phyloP scores from a whole-genome alignment of 805 yeast species.

The Ogataea naganishii region DNA sequence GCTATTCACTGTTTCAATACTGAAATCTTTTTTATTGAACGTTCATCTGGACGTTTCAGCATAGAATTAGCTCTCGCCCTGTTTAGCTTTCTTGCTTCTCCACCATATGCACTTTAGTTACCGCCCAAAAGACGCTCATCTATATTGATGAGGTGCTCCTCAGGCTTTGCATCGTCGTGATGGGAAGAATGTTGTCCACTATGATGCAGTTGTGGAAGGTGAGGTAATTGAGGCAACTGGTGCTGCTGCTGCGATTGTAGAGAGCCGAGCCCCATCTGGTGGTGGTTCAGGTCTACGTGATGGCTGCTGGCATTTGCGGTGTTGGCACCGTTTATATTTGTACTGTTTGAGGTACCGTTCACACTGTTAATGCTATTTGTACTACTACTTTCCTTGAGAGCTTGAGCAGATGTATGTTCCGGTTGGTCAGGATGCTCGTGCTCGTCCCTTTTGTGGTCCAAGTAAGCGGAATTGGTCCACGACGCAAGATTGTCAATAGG shows the following conservation, averaged over 20 bases:
- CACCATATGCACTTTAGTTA: conserved; percentile 4
- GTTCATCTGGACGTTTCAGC: too few species aligned
- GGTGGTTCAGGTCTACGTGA: conserved; percentile 4
- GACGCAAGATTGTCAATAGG: too few species aligned
- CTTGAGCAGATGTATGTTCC: conserved; percentile 19
- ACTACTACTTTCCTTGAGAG: conserved; percentile 11
- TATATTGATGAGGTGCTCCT: conserved; percentile 17
- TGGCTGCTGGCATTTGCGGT: conserved; percentile 5
- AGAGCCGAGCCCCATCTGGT: too few species aligned
- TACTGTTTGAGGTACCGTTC: conserved; percentile 4
- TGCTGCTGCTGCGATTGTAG: too few species aligned
- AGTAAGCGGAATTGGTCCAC: too few species aligned
- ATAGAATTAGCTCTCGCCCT: too few species aligned
- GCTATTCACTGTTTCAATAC: too few species aligned
- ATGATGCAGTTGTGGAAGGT: conserved; percentile 1
- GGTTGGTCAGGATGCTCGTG: conserved; percentile 17
- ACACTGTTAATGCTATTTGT: conserved; percentile 4
- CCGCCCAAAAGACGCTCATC: conserved; percentile 19
- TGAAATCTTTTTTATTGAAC: too few species aligned
- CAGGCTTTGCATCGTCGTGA: conserved; percentile 2
- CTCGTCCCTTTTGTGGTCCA: conserved; percentile 14
- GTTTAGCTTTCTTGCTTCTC: conserved; percentile 1
- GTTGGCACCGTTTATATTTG: conserved; percentile 5
- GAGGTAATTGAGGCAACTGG: neutral
- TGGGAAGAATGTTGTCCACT: too few species aligned